These are phyloP conservation scores for Kazachstania sp. DNA, from an alignment of 1,139 yeast species.

Conservation along the genomic window DNA sequence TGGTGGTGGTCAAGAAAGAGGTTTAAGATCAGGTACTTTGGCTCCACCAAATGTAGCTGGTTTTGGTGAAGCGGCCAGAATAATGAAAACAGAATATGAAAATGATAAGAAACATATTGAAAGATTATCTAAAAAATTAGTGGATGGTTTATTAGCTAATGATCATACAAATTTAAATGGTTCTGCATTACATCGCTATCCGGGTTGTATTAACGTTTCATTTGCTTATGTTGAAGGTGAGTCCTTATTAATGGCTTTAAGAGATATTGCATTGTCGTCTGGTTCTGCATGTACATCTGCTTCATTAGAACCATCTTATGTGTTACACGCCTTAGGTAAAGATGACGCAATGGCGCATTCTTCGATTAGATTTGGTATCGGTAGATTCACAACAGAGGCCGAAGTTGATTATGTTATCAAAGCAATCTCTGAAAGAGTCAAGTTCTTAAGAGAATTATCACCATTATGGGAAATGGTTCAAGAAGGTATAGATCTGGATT, in stretches of 20 bases:
- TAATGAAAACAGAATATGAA: slow-evolving; percentile 64
- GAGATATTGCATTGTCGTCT: slow-evolving; percentile 90
- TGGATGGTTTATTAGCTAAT: slow-evolving; percentile 62
- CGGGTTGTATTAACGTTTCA: slow-evolving; percentile 94
- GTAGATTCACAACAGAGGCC: slow-evolving; percentile 92
- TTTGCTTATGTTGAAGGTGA: slow-evolving; percentile 98
- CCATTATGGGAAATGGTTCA: slow-evolving; percentile 99
- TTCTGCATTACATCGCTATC: slow-evolving; percentile 58
- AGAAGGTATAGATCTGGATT: slow-evolving; percentile 89
- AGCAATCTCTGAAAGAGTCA: slow-evolving; percentile 84
- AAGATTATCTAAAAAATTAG: slow-evolving; percentile 62
- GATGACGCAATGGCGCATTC: slow-evolving; percentile 98
- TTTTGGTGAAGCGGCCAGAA: slow-evolving; percentile 93
- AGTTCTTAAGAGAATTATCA: slow-evolving; percentile 81
- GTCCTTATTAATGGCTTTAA: slow-evolving; percentile 91
- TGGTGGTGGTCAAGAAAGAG: slow-evolving; percentile 99
- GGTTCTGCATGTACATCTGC: slow-evolving; percentile 99
- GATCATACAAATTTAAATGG: slow-evolving; percentile 92
- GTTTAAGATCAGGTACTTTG: slow-evolving; percentile 91
- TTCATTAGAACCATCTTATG: slow-evolving; percentile 94
- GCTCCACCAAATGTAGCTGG: slow-evolving; percentile 95
- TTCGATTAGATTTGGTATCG: slow-evolving; percentile 92
- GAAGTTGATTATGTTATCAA: slow-evolving; percentile 89
- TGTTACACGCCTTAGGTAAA: slow-evolving; percentile 91
- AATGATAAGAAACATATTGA: slow-evolving; percentile 67